phyloP scores from a whole-genome alignment of 2,329 filamentous ascomycete genomes.

The Cercospora sesami region DNA sequence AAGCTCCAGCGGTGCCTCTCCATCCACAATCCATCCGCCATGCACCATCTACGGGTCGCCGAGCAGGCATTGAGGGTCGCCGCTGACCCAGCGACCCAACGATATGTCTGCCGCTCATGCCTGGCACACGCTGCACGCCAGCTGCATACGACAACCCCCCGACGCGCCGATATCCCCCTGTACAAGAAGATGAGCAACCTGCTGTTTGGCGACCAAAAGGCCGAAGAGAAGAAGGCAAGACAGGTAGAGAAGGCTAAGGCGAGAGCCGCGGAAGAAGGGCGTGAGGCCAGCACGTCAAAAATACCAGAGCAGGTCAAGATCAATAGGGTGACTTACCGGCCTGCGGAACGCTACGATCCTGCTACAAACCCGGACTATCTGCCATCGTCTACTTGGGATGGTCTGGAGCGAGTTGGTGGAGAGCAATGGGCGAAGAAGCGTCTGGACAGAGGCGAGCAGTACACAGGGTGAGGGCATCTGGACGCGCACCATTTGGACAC shows the following conservation, averaged over 20 bases:
- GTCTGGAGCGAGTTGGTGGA: constrained; percentile 56
- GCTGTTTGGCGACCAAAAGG: constrained; percentile 35
- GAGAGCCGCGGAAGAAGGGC: background rate
- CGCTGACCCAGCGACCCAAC: constrained; percentile 21
- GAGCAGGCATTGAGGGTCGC: constrained; percentile 35
- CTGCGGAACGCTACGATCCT: constrained; percentile 31
- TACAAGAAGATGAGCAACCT: constrained; percentile 29
- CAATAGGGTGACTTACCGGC: constrained; percentile 28
- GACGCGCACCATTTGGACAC: background rate
- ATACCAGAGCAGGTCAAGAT: background rate
- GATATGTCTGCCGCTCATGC: constrained; percentile 36
- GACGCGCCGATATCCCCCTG: constrained; percentile 29
- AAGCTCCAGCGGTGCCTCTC: background rate
- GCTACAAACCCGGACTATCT: constrained; percentile 43
- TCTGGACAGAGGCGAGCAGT: constrained; percentile 41
- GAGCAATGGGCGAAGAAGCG: constrained; percentile 45
- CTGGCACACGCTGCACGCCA: constrained; percentile 32
- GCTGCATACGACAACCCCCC: constrained; percentile 30
- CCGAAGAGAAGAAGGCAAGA: constrained; percentile 21
- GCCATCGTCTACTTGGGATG: constrained; percentile 53
- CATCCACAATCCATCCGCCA: constrained; percentile 14
- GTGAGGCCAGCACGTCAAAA: background rate
- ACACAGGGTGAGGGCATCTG: constrained; percentile 33
- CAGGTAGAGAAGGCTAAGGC: constrained; percentile 14
- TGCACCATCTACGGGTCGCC: constrained; percentile 28